A percentile compares a stretch with the other conserved stretches of the same genome.
phyloP scores from a whole-genome alignment of 2,329 filamentous ascomycete species.

The Emergomyces africanus region DNA sequence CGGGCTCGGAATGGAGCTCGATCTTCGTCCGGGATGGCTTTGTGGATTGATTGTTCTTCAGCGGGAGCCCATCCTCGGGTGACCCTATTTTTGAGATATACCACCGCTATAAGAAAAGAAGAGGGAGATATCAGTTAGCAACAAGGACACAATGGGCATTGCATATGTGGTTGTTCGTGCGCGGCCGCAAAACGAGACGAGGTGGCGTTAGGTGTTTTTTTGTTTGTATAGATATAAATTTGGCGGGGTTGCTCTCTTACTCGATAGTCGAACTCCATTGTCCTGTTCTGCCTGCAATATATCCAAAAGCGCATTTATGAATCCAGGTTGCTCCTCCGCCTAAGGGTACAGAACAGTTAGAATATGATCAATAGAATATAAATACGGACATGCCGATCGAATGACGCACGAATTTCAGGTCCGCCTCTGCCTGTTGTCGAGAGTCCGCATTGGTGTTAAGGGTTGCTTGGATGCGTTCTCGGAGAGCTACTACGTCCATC shows the following conservation, averaged over 20 bases:
- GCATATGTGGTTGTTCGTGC: not conserved
- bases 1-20: conserved; percentile 78
- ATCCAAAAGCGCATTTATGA: conserved; percentile 79
- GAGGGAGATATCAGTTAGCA: not conserved
- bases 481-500: conserved; percentile 50
- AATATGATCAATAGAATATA: not conserved
- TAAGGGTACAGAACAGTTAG: conserved; percentile 25
- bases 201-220: not conserved
- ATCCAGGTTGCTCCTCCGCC: conserved; percentile 84
- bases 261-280: conserved; percentile 69
- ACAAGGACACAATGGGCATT: not conserved
- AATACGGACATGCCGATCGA: not conserved
- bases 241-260: conserved; percentile 33
- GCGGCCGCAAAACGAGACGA: not conserved
- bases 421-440: conserved; percentile 50
- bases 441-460: conserved; percentile 50
- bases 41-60: conserved; percentile 61
- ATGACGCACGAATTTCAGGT: conserved; percentile 49
- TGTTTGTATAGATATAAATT: conserved; percentile 19
- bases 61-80: conserved; percentile 76
- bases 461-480: conserved; percentile 52
- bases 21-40: conserved; percentile 73
- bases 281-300: conserved; percentile 85
- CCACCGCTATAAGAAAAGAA: conserved; percentile 52
- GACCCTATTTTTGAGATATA: conserved; percentile 97